Evolutionary conservation across 2,329 filamentous ascomycete genomes (phyloP).

Genomic region (Xylaria polymorpha): DNA sequence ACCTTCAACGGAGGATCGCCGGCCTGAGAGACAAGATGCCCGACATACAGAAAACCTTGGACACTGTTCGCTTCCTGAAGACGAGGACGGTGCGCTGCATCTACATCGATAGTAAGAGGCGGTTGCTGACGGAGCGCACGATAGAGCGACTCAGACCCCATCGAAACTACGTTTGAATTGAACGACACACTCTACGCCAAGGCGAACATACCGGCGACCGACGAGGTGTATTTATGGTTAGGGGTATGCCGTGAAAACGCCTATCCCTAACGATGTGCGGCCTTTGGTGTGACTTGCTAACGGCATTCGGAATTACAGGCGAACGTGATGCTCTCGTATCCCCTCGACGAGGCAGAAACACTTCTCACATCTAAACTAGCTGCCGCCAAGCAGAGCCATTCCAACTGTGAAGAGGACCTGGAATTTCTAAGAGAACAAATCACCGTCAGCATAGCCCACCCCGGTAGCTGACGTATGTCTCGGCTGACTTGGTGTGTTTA

Average conservation of each 20-base stretch:
- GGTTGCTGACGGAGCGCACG: constrained; percentile 20
- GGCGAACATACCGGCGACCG: constrained; percentile 81
- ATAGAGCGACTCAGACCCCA: constrained; percentile 70
- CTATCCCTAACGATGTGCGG: not conserved
- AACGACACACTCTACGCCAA: constrained; percentile 96
- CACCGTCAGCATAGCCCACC: constrained; percentile 69
- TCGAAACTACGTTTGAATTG: constrained; percentile 94
- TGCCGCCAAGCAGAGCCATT: constrained; percentile 81
- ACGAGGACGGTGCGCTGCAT: constrained; percentile 69
- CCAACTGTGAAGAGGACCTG: constrained; percentile 94
- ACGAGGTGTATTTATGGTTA: constrained; percentile 98
- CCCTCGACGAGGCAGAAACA: constrained; percentile 84
- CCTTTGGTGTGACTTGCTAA: not conserved
- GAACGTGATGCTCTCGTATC: constrained; percentile 97
- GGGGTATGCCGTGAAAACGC: constrained; percentile 67
- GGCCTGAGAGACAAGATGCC: constrained; percentile 95
- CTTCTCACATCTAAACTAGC: constrained; percentile 81
- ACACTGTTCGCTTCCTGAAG: constrained; percentile 88
- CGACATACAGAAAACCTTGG: constrained; percentile 94
- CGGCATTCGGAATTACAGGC: constrained; percentile 63
- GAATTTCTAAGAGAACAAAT: constrained; percentile 97
- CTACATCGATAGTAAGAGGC: not conserved
- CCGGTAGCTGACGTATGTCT: not conserved
- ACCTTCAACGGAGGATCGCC: constrained; percentile 83
- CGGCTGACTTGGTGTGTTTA: constrained; percentile 52